Conservation (phyloP, 495 filamentous ascomycete genomes). For the Amorphotheca resinae region DNA sequence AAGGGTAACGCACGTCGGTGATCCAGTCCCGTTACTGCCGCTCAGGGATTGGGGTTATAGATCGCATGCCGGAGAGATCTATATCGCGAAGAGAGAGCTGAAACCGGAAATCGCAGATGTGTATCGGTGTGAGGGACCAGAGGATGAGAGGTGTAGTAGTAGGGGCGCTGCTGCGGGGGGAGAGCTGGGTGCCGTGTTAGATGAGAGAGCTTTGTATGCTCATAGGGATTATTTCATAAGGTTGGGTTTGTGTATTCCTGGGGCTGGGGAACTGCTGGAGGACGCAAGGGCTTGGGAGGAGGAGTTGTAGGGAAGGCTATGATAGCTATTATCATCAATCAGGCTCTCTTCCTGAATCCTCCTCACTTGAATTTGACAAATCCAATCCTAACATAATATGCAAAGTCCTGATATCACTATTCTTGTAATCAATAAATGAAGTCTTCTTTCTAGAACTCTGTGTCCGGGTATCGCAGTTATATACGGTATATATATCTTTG, state of each 20-base stretch:
- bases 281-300: too few relatives aligned
- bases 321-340: too few relatives aligned
- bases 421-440: too few relatives aligned
- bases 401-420: too few relatives aligned
- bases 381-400: not conserved
- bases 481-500: too few relatives aligned
- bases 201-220: constrained; percentile 7
- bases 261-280: too few relatives aligned
- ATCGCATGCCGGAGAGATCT: constrained; percentile 78
- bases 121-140: constrained; percentile 53
- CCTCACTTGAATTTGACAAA: not conserved
- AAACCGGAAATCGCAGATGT: constrained; percentile 56
- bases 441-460: too few relatives aligned
- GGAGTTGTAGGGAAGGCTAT: too few relatives aligned
- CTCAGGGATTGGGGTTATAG: constrained; percentile 76
- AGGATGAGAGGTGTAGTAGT: constrained; percentile 48
- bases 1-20: constrained; percentile 72
- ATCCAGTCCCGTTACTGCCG: constrained; percentile 84
- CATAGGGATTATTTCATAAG: constrained; percentile 97
- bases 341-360: too few relatives aligned
- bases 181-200: constrained; percentile 5
- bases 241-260: constrained; percentile 78
- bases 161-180: constrained; percentile 6
- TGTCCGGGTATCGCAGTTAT: too few relatives aligned
- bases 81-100: constrained; percentile 57